These are phyloP conservation scores for Pythium plurisporium DNA, from an alignment of 352 stramenopile genomes.

Conservation along the genomic window DNA sequence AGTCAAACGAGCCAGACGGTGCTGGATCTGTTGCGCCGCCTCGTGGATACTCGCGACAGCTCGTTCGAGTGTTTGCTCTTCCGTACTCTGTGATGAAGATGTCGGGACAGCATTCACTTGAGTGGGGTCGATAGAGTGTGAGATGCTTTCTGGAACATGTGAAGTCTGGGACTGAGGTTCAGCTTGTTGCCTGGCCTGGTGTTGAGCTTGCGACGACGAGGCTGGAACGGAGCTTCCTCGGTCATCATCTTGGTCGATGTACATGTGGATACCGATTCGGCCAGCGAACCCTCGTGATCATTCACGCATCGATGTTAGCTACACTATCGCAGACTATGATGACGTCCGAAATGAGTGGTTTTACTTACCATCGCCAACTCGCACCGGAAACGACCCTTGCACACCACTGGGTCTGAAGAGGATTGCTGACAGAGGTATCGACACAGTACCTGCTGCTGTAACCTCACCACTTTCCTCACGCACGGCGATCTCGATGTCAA, in stretches of 20 bases:
- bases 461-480: neutral
- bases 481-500: constrained; percentile 8
- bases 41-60: constrained; percentile 16
- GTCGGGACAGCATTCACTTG: no score
- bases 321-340: neutral
- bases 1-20: constrained; percentile 7
- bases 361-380: constrained; percentile 24
- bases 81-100: no score
- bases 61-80: constrained; percentile 6
- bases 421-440: constrained; percentile 31
- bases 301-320: no score
- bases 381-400: constrained; percentile 36
- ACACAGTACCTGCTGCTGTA: constrained; percentile 9
- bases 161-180: neutral
- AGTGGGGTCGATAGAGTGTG: no score
- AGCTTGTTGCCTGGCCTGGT: neutral
- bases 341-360: neutral
- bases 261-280: constrained; percentile 16
- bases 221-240: neutral
- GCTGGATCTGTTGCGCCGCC: constrained; percentile 13
- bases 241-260: constrained; percentile 14
- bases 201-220: neutral
- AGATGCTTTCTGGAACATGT: neutral
- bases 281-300: constrained; percentile 1
- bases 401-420: constrained; percentile 37